Percentiles rank a stretch among this genome's conserved stretches.
Conservation (phyloP, 2,329 filamentous ascomycete species). For the Chrysoporthe cubensis region DNA sequence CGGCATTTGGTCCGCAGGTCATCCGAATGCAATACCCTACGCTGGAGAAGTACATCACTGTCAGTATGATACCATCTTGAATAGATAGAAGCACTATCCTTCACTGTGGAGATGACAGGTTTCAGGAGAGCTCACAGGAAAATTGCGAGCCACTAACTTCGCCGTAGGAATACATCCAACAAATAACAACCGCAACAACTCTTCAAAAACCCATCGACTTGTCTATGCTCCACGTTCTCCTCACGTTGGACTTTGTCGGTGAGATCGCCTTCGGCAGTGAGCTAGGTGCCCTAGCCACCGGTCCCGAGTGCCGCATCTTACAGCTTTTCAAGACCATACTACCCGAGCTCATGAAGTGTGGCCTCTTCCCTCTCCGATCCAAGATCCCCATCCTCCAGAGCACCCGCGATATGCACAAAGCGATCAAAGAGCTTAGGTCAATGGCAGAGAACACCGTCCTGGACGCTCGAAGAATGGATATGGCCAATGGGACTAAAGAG, state of each 20-base stretch:
- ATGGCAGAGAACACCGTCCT: conserved; percentile 6
- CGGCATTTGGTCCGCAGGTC: conserved; percentile 11
- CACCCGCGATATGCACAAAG: conserved; percentile 12
- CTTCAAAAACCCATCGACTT: not conserved
- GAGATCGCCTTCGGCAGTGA: conserved; percentile 8
- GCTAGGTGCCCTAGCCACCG: not conserved
- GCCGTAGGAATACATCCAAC: not conserved
- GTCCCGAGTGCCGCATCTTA: conserved; percentile 6
- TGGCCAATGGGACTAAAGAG: not conserved
- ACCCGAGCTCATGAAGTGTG: conserved; percentile 11
- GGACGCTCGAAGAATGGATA: not conserved
- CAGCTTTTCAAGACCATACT: conserved; percentile 8
- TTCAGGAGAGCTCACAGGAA: not conserved
- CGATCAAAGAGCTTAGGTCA: not conserved
- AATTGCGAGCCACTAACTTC: not conserved
- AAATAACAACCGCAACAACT: conserved; percentile 1
- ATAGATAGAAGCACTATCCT: not conserved
- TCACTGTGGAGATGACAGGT: not conserved
- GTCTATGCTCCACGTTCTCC: conserved; percentile 11
- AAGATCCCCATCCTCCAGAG: conserved; percentile 10
- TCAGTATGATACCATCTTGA: not conserved
- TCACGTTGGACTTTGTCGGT: conserved; percentile 8
- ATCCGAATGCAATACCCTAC: conserved; percentile 12
- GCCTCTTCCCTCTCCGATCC: conserved; percentile 11
- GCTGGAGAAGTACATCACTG: conserved; percentile 5